Evolutionary conservation across 2,329 filamentous ascomycete genomes (phyloP), one percentile per base, ranked within the genome.

Genomic region (Thelonectria olida): DNA sequence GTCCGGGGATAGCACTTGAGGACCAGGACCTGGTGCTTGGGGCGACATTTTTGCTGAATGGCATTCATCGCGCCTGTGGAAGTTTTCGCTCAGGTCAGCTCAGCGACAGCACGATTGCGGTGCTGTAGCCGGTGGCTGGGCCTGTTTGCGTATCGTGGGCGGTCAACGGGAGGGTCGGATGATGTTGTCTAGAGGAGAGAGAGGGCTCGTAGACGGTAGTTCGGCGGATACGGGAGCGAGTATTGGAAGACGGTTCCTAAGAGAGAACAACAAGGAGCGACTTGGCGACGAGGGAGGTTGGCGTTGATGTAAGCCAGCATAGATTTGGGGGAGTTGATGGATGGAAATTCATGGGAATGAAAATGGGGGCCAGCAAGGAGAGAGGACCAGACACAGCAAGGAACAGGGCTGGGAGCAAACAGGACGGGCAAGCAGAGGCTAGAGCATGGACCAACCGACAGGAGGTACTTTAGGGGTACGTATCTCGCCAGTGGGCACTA

Each of bases 1-100:
- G 92, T 94, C 70, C 91, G 91, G 39, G 96, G 96, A 78, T 97
- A 99, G 83, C 95, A 98, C 82, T 97, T 97, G 67, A 97, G 87
- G 68, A 97, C 90, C 63, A 98, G 84, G 70, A 97, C 92, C 85
- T 98, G 95, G 81, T 99, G 96, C 83, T 97, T 98, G 25, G 96
- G 95, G 62, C 95, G 92, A 79, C 87, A 89, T 78, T 84, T 88
- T 73, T 89, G 84, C 78, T 87, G 83, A 65, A 90, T 82, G 74
- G 87, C 83, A 74, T 90, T 84, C 88, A 90, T 90, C 61, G 67
- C 68, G 68, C 41, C 22, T 69, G 22, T 13, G 25, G 25, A 9
- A 13, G n/a, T n/a, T 52, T 27, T 27, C 13, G 55, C 55, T 65
- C 61, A 54, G 58, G 41, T 63, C 51, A 66, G 62, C 63, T 63